Evolutionary conservation across 352 stramenopile species (phyloP), one percentile per base, ranked within the genome.

Genomic region (Globisporangium rhizosaccharum): DNA sequence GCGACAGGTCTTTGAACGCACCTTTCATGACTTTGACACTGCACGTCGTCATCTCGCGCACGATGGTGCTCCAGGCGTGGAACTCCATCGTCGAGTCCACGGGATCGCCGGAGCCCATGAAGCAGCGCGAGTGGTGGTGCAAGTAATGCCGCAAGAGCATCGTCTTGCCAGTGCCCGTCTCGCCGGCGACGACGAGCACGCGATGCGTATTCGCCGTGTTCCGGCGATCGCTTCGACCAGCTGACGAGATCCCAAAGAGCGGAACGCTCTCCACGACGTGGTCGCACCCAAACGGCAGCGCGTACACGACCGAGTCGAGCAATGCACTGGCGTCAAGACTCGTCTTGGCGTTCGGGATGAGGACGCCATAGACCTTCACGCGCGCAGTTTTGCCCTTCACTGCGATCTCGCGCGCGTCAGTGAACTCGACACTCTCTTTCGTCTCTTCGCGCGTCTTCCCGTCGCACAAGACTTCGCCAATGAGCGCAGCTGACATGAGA

Each of bases 391-490:
- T 91, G 18, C 81, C 81, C 62, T 94, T 90, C 44, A 92, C 79
- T 2, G 63, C 51, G 42, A 89, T 81, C 41, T 86, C 66, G 1
- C 72, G 59, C 8, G 57, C 50, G 11, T 73, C 59, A 25, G 73
- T 66, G 56, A 89, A 92, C 52, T 84, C 61, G 20, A 86, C 63
- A 18, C 65, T 76, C 37, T 78, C 73, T 25, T 85, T 79, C 0
- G 75, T 84, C 23, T 87, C 77, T 30, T 73, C 69, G 15, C 77
- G 67, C 0, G 82, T 92, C 23, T 74, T 66, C 46, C 87, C 74
- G 44, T 95, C 86, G 33, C 84, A 94, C 15, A 91, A 61, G n/a
- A 92, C 88, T 51, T 84, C 73, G 0, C 81, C 82, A 0, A 72
- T 66, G 5, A 56, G 53, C 0, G 84, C 83, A 0, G 83, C 67